A percentile compares a stretch with the other conserved stretches of the same genome.
Conservation (phyloP, 768 basidiomycete genomes). For the Candolleomyces aberdarensis region DNA sequence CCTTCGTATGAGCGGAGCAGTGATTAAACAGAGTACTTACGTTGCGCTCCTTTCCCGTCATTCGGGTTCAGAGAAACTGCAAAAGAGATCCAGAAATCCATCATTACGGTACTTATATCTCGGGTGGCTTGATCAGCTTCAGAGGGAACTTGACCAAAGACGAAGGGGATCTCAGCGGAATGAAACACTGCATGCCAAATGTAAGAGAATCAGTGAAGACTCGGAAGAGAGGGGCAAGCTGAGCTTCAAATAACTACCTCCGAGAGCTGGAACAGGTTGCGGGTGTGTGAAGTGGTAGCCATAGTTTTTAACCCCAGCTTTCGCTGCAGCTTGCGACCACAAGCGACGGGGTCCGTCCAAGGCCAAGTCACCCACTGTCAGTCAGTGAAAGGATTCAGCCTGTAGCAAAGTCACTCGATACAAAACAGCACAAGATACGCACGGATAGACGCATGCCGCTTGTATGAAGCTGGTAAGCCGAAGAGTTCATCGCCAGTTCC, state of each 20-base stretch:
- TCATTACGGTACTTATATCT: conserved; percentile 29
- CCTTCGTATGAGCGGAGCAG: not conserved
- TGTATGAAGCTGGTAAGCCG: conserved; percentile 30
- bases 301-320: conserved; percentile 32
- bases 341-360: conserved; percentile 39
- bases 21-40: conserved; percentile 16
- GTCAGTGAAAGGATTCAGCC: not conserved
- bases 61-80: conserved; percentile 36
- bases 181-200: too few species aligned
- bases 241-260: conserved; percentile 21
- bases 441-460: conserved; percentile 21
- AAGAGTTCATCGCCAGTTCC: conserved; percentile 45
- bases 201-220: too few species aligned
- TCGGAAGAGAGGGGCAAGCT: too few species aligned
- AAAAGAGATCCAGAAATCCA: conserved; percentile 44
- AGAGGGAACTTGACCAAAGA: conserved; percentile 27
- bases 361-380: conserved; percentile 33
- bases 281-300: conserved; percentile 44
- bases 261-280: conserved; percentile 25
- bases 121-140: conserved; percentile 18
- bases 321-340: conserved; percentile 38
- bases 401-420: not conserved
- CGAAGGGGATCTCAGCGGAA: conserved; percentile 27
- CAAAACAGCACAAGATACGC: not conserved
- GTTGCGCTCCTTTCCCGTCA: conserved; percentile 30